Conservation (phyloP, 140 eudicot genomes). For the Stevia rebaudiana region DNA sequence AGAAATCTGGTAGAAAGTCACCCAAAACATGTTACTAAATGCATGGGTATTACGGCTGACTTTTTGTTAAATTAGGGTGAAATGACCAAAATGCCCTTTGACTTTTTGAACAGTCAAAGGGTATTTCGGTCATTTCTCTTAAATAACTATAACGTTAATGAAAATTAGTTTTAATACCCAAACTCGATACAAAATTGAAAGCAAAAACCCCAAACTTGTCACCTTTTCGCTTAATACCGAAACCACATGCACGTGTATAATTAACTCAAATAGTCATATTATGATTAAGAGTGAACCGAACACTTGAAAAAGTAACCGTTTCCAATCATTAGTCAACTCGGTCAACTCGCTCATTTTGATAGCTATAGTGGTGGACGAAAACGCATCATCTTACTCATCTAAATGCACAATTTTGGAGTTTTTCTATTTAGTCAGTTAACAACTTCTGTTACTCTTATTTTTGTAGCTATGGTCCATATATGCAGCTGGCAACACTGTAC, state of each 20-base stretch:
- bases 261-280: too few relatives aligned
- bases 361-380: neutral
- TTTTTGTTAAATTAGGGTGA: too few relatives aligned
- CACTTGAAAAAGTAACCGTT: neutral
- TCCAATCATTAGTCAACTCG: neutral
- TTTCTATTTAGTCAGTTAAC: slow-evolving; percentile 13
- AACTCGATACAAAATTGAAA: too few relatives aligned
- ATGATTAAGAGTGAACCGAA: neutral
- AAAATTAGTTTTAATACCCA: too few relatives aligned
- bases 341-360: neutral
- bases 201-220: too few relatives aligned
- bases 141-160: too few relatives aligned
- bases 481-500: slow-evolving; percentile 97
- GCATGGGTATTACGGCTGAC: too few relatives aligned
- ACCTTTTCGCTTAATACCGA: too few relatives aligned
- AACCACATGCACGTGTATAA: too few relatives aligned
- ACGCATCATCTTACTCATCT: neutral
- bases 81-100: too few relatives aligned
- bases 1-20: neutral
- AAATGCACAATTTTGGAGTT: neutral
- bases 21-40: neutral
- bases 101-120: too few relatives aligned
- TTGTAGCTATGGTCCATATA: slow-evolving; percentile 96
- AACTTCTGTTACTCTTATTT: slow-evolving; percentile 2
- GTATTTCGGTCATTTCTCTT: too few relatives aligned